Conservation (phyloP, 1,284 basidiomycete species). For the Sanguinoderma infundibulare region DNA sequence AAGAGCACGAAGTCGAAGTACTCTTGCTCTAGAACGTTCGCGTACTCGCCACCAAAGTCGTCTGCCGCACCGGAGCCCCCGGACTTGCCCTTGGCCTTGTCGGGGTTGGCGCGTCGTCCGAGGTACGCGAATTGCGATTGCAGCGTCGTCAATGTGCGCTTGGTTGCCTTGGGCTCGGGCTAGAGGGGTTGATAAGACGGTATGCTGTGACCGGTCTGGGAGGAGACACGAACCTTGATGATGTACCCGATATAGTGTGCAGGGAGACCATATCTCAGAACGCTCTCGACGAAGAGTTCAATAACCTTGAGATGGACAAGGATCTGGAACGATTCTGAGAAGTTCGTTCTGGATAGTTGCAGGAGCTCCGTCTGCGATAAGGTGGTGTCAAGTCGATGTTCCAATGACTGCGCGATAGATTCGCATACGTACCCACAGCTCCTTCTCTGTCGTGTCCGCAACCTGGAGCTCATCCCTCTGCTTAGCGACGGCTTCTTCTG, state of each 20-base stretch:
- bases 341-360: slow-evolving; percentile 93
- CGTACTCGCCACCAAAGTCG: slow-evolving; percentile 86
- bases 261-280: slow-evolving; percentile 94
- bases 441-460: slow-evolving; percentile 90
- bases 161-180: slow-evolving; percentile 88
- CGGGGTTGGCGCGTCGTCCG: slow-evolving; percentile 62
- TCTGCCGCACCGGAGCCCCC: slow-evolving; percentile 42
- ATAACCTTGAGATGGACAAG: slow-evolving; percentile 94
- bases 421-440: slow-evolving; percentile 78
- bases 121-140: slow-evolving; percentile 85
- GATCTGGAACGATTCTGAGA: slow-evolving; percentile 96
- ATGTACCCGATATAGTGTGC: slow-evolving; percentile 87
- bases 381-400: neutral
- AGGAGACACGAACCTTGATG: slow-evolving; percentile 67
- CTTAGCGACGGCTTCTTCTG: slow-evolving; percentile 84
- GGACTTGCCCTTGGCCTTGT: slow-evolving; percentile 41
- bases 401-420: neutral
- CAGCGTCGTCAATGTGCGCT: slow-evolving; percentile 79
- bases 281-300: slow-evolving; percentile 93
- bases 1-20: slow-evolving; percentile 93
- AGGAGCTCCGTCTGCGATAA: slow-evolving; percentile 86
- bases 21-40: slow-evolving; percentile 90
- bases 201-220: neutral
- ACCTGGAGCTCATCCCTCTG: slow-evolving; percentile 83
- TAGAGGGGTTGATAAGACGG: slow-evolving; percentile 36